A percentile compares a stretch with the other conserved stretches of the same genome.
Evolutionary conservation across 352 stramenopile species (phyloP).

Genomic region (Phytophthora brassicae): DNA sequence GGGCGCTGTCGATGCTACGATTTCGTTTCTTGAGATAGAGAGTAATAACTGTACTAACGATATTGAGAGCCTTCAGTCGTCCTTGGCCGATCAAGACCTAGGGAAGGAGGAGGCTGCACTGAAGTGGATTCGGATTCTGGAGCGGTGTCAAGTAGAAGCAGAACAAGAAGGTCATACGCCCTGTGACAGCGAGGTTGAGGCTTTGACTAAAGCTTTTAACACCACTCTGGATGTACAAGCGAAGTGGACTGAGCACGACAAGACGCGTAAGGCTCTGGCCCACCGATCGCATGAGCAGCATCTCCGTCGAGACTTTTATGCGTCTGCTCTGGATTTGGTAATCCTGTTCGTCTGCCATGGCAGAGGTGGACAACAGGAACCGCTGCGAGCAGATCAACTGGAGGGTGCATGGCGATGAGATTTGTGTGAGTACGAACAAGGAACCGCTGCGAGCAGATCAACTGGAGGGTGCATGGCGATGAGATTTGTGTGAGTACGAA

Average conservation of each 20-base stretch:
- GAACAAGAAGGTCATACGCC: not conserved
- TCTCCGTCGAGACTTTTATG: conserved; percentile 14
- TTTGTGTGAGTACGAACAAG: too few relatives aligned
- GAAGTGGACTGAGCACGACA: not conserved
- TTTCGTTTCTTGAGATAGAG: conserved; percentile 13
- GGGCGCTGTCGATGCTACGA: conserved; percentile 2
- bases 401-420: too few relatives aligned
- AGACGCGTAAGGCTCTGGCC: not conserved
- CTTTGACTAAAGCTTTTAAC: not conserved
- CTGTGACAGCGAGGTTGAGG: not conserved
- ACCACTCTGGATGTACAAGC: not conserved
- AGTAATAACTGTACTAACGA: not conserved
- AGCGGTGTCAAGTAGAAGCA: conserved; percentile 1
- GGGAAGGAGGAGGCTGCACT: conserved; percentile 4
- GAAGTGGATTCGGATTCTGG: conserved; percentile 6
- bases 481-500: too few relatives aligned
- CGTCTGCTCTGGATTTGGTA: not conserved
- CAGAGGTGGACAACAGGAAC: not conserved
- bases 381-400: too few relatives aligned
- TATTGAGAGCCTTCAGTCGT: not conserved
- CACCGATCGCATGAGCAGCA: conserved; percentile 5
- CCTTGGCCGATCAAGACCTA: not conserved
- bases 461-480: too few relatives aligned
- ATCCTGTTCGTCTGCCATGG: not conserved
- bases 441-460: too few relatives aligned